Base-by-base conservation (phyloP, 306 rosid species). In the Cicer pinnatifidum region DNA sequence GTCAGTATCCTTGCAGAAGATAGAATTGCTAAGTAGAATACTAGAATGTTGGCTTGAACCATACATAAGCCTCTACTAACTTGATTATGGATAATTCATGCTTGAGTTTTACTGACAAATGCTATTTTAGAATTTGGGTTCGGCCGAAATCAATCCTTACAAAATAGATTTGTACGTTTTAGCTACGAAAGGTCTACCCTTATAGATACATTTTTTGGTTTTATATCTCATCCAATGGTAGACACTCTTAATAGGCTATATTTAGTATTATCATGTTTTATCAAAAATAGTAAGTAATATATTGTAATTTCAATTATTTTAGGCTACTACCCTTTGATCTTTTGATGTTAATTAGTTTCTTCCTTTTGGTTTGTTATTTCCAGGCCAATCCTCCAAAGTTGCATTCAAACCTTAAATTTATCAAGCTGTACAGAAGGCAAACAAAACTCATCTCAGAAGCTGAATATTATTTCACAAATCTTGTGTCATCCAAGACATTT, bases 361-460 rank as follows among this genome's bases (percentile, higher is more conserved):
- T 48, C 35, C 15, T 69, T 67, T 48, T 35, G 47, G 9, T 71
- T 40, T 75, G 23, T 45, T 41, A 46, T 58, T 67, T 68, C 45
- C 89, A 90, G 96, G 89, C 90, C 54, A 86, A 90, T 84, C 96
- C 96, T 66, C 88, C 90, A 65, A 89, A 77, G 54, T 75, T 90
- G 86, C 92, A 90, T 44, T 88, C 96, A 65, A 90, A 90, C 83
- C 92, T 89, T 75, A 86, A 60, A 67, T 90, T 82, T 48, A 86
- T 84, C 69, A 91, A 90, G 72, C 51, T 84, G 58, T 90, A 76
- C 41, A 82, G 90, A 75, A 81, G 89, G 84, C 92, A 90, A 77
- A 80, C 78, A 72, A 90, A 88, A 81, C 89, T 90, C 75, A 80
- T 81, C 35, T 90, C 92, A 16, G 92, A 90, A 84, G 85, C 89